Evolutionary conservation across 2,329 filamentous ascomycete species (phyloP), one percentile per base, ranked within the genome.

Genomic region (Colletotrichum gloeosporioides): DNA sequence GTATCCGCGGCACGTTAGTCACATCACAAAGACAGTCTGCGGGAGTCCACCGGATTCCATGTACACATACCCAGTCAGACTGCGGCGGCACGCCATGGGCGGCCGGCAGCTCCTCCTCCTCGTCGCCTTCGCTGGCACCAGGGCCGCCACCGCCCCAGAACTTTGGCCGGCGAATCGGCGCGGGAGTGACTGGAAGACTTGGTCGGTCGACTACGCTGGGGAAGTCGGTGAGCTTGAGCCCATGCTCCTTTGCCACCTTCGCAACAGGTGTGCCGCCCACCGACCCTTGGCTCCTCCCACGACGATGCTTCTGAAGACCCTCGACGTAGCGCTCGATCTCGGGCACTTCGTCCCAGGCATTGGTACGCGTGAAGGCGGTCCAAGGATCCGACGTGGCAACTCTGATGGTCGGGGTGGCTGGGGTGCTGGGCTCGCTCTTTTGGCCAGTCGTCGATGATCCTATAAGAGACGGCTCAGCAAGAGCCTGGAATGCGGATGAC

Each of bases 281-380:
- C 69, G 57, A 76, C 44, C 73, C 80, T 77, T 81, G 82, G 77
- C 83, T 85, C 76, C 82, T 84, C 29, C 77, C 80, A 62, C 87
- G 86, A 66, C 85, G 86, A 81, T 91, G 89, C 83, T 93, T 92
- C 80, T 94, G 92, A 72, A 98, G 88, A 69, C 92, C 90, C 78
- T 95, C 94, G 71, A 99, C 95, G 82, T 98, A 99, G 78, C 92
- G 91, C 81, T 95, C 93, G 80, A 99, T 99, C 79, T 95, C 94
- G 15, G 95, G 95, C 69, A 98, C 91, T 69, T 95, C 95, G 81
- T 99, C 97, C 97, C 97, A 99, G 18, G 95, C 96, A 84, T 99
- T 99, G 67, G 89, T 91, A 63, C 92, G 90, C n/a, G 92, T 88
- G 83, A 94, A 98, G 63, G 89, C 89, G 78, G 92, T 90, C 95